Conservation (phyloP, 192 early-diverging fungal species). For the Oehlia diaphana region DNA sequence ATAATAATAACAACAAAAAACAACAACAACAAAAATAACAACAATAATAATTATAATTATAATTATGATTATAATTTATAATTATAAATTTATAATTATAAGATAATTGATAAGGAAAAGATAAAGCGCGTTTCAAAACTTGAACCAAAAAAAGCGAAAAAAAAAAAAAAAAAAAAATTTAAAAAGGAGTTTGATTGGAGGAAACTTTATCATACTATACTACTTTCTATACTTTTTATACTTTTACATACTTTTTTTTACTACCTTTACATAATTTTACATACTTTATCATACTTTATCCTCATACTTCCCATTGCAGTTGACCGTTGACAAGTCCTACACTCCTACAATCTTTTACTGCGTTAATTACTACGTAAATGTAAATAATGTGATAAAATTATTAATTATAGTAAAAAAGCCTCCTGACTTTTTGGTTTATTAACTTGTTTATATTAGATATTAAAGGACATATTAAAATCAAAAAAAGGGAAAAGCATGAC, state of each 20-base stretch:
- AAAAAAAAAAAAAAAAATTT: too few species aligned
- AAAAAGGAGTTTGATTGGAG: background rate
- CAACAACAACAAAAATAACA: background rate
- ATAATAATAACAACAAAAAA: background rate
- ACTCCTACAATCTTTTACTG: background rate
- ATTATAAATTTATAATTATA: background rate
- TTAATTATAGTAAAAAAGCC: constrained; percentile 1
- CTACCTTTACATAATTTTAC: too few species aligned
- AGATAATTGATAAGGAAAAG: background rate
- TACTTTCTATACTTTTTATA: too few species aligned
- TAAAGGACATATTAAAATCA: background rate
- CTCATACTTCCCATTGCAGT: too few species aligned
- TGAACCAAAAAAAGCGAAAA: background rate
- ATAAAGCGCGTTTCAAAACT: background rate
- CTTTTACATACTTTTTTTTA: too few species aligned
- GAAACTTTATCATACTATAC: too few species aligned
- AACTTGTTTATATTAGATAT: background rate
- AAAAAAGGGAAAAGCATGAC: background rate
- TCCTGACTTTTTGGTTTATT: background rate
- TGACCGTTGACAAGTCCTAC: too few species aligned
- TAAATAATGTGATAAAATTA: background rate
- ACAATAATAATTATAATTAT: too few species aligned
- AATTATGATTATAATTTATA: too few species aligned
- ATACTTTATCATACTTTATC: too few species aligned
- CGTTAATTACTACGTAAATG: background rate